A percentile compares a stretch with the other conserved stretches of the same genome.
phyloP scores from a whole-genome alignment of 176 grass and related monocot genomes.

The Oryza officinalis region DNA sequence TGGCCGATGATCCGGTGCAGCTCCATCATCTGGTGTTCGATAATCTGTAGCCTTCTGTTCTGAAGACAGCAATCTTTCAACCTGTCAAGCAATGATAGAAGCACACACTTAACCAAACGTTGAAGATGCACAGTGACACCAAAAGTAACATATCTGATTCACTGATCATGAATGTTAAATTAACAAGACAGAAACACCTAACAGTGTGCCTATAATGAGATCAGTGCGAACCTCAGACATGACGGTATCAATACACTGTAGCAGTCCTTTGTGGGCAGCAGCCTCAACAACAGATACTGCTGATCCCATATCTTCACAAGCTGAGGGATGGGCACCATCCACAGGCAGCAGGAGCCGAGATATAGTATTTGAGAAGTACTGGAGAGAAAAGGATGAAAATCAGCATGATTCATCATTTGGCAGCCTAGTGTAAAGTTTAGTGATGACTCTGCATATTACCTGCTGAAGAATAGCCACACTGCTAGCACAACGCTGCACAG shows the following conservation, averaged over 20 bases:
- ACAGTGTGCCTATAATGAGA: neutral
- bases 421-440: constrained; percentile 39
- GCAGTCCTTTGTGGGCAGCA: constrained; percentile 90
- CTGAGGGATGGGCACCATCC: constrained; percentile 79
- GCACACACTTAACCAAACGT: constrained; percentile 19
- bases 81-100: constrained; percentile 47
- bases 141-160: constrained; percentile 6
- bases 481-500: constrained; percentile 91
- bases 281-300: constrained; percentile 93
- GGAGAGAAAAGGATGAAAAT: constrained; percentile 26
- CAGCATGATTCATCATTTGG: constrained; percentile 24
- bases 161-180: constrained; percentile 1
- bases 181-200: constrained; percentile 10
- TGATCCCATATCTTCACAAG: constrained; percentile 95
- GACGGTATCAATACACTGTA: constrained; percentile 96
- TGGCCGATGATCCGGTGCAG: constrained; percentile 89
- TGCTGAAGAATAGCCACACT: constrained; percentile 97
- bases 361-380: constrained; percentile 99
- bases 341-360: constrained; percentile 87
- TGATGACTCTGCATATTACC: constrained; percentile 49
- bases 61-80: constrained; percentile 90
- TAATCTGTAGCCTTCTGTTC: constrained; percentile 98
- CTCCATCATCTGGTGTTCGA: constrained; percentile 89
- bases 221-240: constrained; percentile 78
- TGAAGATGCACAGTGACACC: constrained; percentile 3